Conservation (phyloP, 148 eudicot genomes). For the Fallopia convolvulus region DNA sequence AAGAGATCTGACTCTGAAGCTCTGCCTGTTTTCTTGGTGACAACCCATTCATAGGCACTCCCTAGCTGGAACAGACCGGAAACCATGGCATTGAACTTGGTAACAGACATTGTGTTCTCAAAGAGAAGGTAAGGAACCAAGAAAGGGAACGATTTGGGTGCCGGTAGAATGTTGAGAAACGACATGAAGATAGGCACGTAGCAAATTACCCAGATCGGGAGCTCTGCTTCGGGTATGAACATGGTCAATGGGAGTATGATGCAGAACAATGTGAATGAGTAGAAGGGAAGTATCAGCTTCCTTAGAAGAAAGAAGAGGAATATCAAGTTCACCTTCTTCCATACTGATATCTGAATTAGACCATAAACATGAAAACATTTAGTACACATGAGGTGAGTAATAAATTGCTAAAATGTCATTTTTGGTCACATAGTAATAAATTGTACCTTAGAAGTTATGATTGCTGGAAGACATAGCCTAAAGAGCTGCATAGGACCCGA, state of each 20-base stretch:
- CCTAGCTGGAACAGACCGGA: conserved; percentile 61
- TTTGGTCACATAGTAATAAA: too few species aligned
- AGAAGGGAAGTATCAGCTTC: conserved; percentile 60
- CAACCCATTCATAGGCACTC: conserved; percentile 64
- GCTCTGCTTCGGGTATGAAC: conserved; percentile 61
- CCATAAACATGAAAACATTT: not conserved
- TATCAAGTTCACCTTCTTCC: conserved; percentile 55
- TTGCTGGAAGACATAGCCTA: conserved; percentile 44
- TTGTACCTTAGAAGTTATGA: conserved; percentile 40
- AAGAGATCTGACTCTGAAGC: conserved; percentile 46
- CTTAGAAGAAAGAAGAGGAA: conserved; percentile 58
- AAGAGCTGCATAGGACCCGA: conserved; percentile 76
- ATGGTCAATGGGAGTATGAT: conserved; percentile 58
- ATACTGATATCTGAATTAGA: conserved; percentile 37
- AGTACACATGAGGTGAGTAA: too few species aligned
- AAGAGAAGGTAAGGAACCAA: conserved; percentile 54
- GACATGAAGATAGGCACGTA: conserved; percentile 51
- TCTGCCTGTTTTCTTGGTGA: conserved; percentile 58
- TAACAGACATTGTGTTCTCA: conserved; percentile 68
- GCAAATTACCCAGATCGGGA: conserved; percentile 58
- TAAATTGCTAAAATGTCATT: too few species aligned
- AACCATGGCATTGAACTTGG: conserved; percentile 64
- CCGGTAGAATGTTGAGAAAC: conserved; percentile 41
- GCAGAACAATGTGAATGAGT: conserved; percentile 62
- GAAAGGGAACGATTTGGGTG: conserved; percentile 56